Percentiles rank a stretch among this genome's conserved stretches.
phyloP scores from a whole-genome alignment of 108 stramenopile species.

The Fistulifera solaris region DNA sequence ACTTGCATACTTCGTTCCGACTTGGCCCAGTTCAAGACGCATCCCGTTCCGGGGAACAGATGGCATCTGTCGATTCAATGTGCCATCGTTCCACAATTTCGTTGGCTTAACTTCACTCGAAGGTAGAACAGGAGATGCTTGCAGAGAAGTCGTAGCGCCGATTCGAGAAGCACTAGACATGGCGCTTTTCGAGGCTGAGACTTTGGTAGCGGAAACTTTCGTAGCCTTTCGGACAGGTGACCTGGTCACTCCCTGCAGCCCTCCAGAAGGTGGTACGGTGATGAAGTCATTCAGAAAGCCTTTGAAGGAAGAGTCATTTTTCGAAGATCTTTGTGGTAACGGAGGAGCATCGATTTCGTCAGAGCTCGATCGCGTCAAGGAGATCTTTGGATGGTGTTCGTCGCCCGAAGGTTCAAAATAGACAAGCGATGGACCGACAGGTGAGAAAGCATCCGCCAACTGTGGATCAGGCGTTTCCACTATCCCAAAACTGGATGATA shows the following conservation, averaged over 20 bases:
- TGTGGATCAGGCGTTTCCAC: background rate
- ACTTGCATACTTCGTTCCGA: too few species aligned
- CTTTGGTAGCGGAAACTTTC: too few species aligned
- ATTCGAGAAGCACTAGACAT: background rate
- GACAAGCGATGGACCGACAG: background rate
- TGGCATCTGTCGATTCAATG: background rate
- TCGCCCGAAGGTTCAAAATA: constrained; percentile 1
- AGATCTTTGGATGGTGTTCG: background rate
- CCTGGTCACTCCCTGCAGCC: background rate
- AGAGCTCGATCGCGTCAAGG: background rate
- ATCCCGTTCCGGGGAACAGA: background rate
- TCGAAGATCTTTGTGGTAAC: background rate
- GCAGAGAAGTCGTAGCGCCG: background rate
- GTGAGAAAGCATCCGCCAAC: background rate
- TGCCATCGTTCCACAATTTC: background rate
- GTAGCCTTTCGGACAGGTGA: background rate
- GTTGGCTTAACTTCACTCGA: background rate
- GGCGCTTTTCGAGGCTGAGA: background rate
- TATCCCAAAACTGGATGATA: constrained; percentile 1
- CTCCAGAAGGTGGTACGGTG: background rate
- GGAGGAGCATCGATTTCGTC: background rate
- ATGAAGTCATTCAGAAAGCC: background rate
- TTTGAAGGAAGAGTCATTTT: background rate
- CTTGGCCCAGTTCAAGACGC: too few species aligned
- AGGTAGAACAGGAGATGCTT: constrained; percentile 1